These are phyloP conservation scores for Dactylellina leptospora DNA, from an alignment of 2,329 filamentous ascomycete species.

Conservation along the genomic window DNA sequence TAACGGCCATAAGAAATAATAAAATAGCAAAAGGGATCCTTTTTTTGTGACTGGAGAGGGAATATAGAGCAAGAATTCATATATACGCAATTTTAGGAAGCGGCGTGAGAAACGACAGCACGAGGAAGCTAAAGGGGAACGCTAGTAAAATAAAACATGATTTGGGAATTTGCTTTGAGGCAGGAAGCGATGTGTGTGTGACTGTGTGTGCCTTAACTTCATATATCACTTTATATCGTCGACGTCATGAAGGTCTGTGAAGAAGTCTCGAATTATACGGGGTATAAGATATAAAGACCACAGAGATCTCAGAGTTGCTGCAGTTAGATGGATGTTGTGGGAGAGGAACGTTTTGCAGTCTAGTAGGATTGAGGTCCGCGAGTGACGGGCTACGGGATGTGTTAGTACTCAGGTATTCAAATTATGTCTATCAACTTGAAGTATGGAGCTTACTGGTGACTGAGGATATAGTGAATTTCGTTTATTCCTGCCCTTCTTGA, in stretches of 20 bases:
- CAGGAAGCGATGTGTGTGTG: too few relatives aligned
- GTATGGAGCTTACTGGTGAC: slow-evolving; percentile 34
- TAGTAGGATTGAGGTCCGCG: slow-evolving; percentile 45
- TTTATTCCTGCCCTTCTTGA: slow-evolving; percentile 79
- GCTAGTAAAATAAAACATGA: not conserved
- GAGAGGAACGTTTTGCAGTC: not conserved
- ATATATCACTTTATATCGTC: not conserved
- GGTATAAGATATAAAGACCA: not conserved
- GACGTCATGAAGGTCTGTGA: slow-evolving; percentile 9
- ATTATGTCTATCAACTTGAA: too few relatives aligned
- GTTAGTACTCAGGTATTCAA: slow-evolving; percentile 1
- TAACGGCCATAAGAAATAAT: not conserved
- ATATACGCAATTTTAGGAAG: slow-evolving; percentile 14
- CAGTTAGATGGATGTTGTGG: not conserved
- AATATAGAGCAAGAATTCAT: slow-evolving; percentile 2
- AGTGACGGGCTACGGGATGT: slow-evolving; percentile 26
- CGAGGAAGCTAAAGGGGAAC: not conserved
- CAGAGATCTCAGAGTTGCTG: not conserved
- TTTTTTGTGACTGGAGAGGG: not conserved
- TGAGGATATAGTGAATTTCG: slow-evolving; percentile 51
- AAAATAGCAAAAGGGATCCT: not conserved
- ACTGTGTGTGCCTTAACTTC: slow-evolving; percentile 14
- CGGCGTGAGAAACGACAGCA: too few relatives aligned
- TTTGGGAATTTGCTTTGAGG: not conserved
- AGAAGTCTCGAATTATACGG: not conserved